phyloP scores from a whole-genome alignment of 352 stramenopile genomes.

The Hyaloperonospora brassicae region DNA sequence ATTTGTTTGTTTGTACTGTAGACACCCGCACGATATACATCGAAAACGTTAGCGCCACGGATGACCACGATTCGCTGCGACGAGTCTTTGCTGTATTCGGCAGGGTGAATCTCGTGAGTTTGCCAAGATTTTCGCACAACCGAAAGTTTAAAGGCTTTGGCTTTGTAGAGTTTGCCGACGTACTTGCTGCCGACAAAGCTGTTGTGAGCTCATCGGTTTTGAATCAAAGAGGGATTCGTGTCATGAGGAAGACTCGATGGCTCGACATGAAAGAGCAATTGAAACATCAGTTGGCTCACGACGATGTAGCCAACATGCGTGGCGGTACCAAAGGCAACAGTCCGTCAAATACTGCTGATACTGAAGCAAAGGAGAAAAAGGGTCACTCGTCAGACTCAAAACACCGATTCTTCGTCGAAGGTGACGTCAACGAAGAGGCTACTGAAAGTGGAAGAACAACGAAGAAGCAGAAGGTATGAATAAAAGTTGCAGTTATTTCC shows the following conservation, averaged over 20 bases:
- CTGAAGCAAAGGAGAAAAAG: constrained; percentile 20
- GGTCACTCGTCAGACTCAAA: constrained; percentile 7
- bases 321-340: not conserved
- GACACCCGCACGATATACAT: constrained; percentile 61
- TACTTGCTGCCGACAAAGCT: constrained; percentile 23
- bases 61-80: constrained; percentile 67
- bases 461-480: constrained; percentile 27
- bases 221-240: constrained; percentile 33
- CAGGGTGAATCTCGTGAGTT: constrained; percentile 71
- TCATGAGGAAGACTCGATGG: constrained; percentile 56
- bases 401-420: constrained; percentile 38
- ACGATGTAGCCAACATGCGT: not conserved
- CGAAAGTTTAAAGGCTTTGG: constrained; percentile 76
- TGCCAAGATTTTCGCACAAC: constrained; percentile 59
- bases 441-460: not conserved
- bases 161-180: constrained; percentile 67
- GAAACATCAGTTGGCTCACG: constrained; percentile 33
- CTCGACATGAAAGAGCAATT: constrained; percentile 56
- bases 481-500: constrained; percentile 2
- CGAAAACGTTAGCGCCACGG: constrained; percentile 45
- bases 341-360: not conserved
- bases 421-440: constrained; percentile 17
- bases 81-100: constrained; percentile 47
- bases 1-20: constrained; percentile 17
- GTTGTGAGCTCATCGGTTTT: constrained; percentile 15